Evolutionary conservation across 73 alveolate species (phyloP).

Genomic region (Effrenium voratum): DNA sequence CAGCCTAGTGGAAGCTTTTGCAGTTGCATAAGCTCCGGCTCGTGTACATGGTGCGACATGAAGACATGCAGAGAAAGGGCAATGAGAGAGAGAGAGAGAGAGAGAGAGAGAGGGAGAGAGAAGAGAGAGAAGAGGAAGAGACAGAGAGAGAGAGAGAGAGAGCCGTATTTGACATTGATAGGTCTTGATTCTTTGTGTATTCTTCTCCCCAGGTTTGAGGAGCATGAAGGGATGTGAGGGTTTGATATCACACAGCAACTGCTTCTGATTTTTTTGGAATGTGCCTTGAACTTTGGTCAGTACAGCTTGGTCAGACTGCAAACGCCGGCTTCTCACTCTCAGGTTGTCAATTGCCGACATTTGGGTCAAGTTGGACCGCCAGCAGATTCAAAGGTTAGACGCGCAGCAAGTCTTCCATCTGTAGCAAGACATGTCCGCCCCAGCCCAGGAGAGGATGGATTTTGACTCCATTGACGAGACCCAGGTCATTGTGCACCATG

Average conservation of each 20-base stretch:
- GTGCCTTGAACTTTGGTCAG: not conserved
- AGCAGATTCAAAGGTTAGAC: not conserved
- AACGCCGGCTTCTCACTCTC: not conserved
- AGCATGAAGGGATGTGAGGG: no score
- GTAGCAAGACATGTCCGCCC: slow-evolving; percentile 42
- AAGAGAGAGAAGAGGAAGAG: no score
- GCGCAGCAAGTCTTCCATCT: not conserved
- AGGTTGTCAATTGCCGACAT: not conserved
- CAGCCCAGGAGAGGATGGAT: slow-evolving; percentile 32
- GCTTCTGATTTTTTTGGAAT: no score
- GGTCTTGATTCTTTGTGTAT: no score
- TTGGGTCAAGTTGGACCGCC: slow-evolving; percentile 14
- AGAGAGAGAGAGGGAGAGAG: no score
- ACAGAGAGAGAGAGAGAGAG: no score
- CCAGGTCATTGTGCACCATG: slow-evolving; percentile 47
- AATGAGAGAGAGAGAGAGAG: no score
- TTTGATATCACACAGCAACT: not conserved
- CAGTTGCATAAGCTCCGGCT: not conserved
- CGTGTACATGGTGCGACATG: not conserved
- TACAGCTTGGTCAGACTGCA: not conserved
- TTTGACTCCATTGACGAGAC: slow-evolving; percentile 40
- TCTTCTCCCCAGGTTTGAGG: no score
- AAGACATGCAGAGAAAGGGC: not conserved
- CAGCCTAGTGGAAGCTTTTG: not conserved
- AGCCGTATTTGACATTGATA: no score